Evolutionary conservation across 2,329 filamentous ascomycete genomes (phyloP).

Genomic region (Apiospora malaysiana): DNA sequence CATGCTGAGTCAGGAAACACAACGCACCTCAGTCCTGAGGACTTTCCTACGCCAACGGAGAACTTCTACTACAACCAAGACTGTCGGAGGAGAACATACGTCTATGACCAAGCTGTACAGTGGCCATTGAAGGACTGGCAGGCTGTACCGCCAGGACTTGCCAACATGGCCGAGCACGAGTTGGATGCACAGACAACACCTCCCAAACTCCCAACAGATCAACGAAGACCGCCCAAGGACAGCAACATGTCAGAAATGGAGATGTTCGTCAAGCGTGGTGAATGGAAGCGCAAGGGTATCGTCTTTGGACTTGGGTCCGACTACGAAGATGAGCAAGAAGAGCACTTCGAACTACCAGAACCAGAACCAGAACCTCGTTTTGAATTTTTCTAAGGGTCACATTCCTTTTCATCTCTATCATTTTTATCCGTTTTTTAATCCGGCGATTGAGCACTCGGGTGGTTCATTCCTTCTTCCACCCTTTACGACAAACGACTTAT

Average conservation of each 20-base stretch:
- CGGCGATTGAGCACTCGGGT: neutral
- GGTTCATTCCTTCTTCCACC: neutral
- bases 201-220: constrained; percentile 23
- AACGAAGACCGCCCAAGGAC: constrained; percentile 33
- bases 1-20: constrained; percentile 26
- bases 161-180: constrained; percentile 26
- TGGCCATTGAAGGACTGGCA: constrained; percentile 44
- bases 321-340: constrained; percentile 34
- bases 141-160: constrained; percentile 34
- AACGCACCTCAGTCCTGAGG: neutral
- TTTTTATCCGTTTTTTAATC: neutral
- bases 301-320: constrained; percentile 38
- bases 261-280: constrained; percentile 39
- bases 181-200: constrained; percentile 27
- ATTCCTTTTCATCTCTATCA: neutral
- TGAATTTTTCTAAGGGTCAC: neutral
- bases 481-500: constrained; percentile 6
- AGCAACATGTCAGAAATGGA: constrained; percentile 37
- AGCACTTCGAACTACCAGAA: constrained; percentile 36
- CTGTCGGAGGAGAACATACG: constrained; percentile 31
- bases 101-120: constrained; percentile 37
- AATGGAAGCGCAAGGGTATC: constrained; percentile 42
- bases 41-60: neutral
- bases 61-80: constrained; percentile 33
- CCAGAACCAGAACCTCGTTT: neutral